phyloP scores from a whole-genome alignment of 495 filamentous ascomycete species.

The Zalerion maritima region DNA sequence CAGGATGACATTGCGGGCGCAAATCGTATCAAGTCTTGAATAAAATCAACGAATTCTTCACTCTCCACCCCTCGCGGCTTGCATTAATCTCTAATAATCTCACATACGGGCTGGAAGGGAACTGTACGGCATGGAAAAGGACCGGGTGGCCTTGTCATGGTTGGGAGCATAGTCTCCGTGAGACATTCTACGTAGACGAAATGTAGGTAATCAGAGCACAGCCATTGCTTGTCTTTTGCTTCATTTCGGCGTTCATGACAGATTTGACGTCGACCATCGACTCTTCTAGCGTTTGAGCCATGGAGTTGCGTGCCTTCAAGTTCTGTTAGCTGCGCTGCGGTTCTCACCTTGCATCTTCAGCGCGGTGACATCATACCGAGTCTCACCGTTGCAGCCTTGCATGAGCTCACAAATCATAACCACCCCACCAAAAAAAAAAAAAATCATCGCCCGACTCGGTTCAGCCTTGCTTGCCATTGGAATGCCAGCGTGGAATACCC shows the following conservation, averaged over 20 bases:
- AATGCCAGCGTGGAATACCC: too few species aligned
- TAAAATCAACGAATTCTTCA: background rate
- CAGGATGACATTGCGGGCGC: constrained; percentile 51
- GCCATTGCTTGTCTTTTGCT: too few species aligned
- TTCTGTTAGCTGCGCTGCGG: constrained; percentile 8
- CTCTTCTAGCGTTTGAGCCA: constrained; percentile 9
- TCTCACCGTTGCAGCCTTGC: background rate
- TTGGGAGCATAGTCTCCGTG: constrained; percentile 1
- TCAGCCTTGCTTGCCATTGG: too few species aligned
- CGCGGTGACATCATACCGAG: constrained; percentile 2
- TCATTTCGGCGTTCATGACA: constrained; percentile 4
- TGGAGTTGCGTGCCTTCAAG: constrained; percentile 6
- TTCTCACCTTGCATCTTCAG: constrained; percentile 4
- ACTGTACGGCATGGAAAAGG: background rate
- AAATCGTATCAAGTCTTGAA: constrained; percentile 21
- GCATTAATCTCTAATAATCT: too few species aligned
- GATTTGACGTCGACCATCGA: constrained; percentile 8
- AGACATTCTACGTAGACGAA: constrained; percentile 1
- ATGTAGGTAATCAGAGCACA: too few species aligned
- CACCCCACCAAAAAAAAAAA: constrained; percentile 3
- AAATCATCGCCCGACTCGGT: constrained; percentile 6
- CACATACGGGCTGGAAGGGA: background rate
- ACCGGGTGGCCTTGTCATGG: background rate
- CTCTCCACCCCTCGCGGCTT: too few species aligned
- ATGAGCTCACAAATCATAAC: constrained; percentile 3